Percentiles rank a stretch among this genome's conserved stretches.
phyloP scores from a whole-genome alignment of 441 rosid genomes.

The Erodium moschatum region DNA sequence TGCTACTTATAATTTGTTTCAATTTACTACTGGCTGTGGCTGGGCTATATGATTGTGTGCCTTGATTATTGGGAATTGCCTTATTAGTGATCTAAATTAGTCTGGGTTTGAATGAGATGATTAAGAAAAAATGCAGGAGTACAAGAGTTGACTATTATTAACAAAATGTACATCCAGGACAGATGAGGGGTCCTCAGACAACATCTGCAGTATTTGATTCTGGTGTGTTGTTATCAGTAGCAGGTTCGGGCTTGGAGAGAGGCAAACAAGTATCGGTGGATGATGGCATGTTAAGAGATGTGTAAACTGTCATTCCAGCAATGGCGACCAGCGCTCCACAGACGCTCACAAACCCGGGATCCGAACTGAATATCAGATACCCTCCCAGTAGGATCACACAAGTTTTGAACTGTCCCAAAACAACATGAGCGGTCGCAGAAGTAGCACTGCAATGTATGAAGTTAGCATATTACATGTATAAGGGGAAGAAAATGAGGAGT shows the following conservation, averaged over 20 bases:
- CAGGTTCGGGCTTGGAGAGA: background rate
- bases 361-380: constrained; percentile 22
- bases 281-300: constrained; percentile 20
- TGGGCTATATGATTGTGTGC: too few relatives aligned
- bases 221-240: background rate
- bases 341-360: constrained; percentile 25
- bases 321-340: constrained; percentile 22
- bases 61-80: too few relatives aligned
- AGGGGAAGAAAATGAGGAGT: background rate
- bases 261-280: constrained; percentile 3
- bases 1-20: constrained; percentile 10
- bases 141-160: background rate
- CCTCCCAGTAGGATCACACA: constrained; percentile 30
- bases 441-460: constrained; percentile 19
- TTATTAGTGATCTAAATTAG: too few relatives aligned
- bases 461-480: background rate
- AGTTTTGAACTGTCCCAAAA: constrained; percentile 28
- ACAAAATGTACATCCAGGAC: background rate
- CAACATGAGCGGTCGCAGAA: constrained; percentile 27
- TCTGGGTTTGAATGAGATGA: too few relatives aligned
- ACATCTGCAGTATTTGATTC: background rate
- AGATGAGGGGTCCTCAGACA: background rate
- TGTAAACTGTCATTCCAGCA: constrained; percentile 23
- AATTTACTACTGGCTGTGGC: too few relatives aligned
- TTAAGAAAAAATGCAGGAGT: background rate